Conservation (phyloP, 2,329 filamentous ascomycete species). For the Chaetomium sp. region DNA sequence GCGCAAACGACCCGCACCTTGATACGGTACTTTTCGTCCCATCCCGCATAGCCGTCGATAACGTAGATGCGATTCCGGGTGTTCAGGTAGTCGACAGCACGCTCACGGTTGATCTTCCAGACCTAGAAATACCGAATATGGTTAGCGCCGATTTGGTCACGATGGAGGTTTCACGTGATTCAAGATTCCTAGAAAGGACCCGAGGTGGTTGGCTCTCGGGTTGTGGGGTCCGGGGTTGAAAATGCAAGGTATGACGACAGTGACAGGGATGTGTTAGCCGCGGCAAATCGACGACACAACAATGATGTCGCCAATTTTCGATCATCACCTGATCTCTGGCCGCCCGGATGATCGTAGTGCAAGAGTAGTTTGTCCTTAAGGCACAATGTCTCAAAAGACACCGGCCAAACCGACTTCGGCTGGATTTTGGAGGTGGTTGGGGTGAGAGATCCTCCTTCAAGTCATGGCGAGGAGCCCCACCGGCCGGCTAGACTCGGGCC, state of each 20-base stretch:
- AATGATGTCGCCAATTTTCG: conserved; percentile 14
- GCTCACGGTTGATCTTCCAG: conserved; percentile 99
- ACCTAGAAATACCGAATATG: conserved; percentile 53
- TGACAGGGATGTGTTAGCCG: conserved; percentile 10
- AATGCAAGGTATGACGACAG: conserved; percentile 22
- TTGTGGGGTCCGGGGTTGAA: conserved; percentile 16
- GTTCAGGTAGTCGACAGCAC: conserved; percentile 98
- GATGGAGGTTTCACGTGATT: conserved; percentile 18
- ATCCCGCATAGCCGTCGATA: conserved; percentile 92
- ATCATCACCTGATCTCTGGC: conserved; percentile 7
- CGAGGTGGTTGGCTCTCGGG: conserved; percentile 14
- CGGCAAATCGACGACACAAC: conserved; percentile 14
- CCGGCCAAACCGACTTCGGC: too few species aligned
- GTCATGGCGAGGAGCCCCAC: neutral
- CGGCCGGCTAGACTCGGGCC: conserved; percentile 6
- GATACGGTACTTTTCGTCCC: conserved; percentile 98
- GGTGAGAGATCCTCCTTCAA: neutral
- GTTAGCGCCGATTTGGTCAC: conserved; percentile 25
- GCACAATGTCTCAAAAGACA: too few species aligned
- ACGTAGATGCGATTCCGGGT: conserved; percentile 98
- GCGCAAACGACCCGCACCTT: conserved; percentile 96
- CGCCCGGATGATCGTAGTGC: neutral
- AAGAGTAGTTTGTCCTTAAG: too few species aligned
- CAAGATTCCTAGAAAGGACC: neutral
- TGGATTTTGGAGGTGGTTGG: neutral